Conservation (phyloP, 2,329 filamentous ascomycete genomes). For the Colletotrichum gloeosporioides region DNA sequence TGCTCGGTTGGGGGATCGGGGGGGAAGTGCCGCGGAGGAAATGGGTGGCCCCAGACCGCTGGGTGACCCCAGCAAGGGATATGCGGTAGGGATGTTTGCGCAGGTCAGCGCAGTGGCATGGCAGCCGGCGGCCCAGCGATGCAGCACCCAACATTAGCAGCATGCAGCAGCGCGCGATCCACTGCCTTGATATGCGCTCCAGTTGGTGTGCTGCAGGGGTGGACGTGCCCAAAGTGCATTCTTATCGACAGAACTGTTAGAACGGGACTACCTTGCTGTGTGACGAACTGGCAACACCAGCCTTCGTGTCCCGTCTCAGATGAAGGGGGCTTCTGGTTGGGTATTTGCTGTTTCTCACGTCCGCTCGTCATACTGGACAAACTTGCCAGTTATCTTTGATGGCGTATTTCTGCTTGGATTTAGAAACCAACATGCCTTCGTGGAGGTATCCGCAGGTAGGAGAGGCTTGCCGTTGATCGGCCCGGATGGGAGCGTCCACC, state of each 20-base stretch:
- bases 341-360: not conserved
- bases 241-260: not conserved
- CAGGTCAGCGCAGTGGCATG: not conserved
- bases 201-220: not conserved
- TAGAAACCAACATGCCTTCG: not conserved
- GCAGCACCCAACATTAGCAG: not conserved
- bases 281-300: not conserved
- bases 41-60: not conserved
- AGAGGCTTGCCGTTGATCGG: not conserved
- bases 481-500: not conserved
- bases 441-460: not conserved
- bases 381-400: not conserved
- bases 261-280: not conserved
- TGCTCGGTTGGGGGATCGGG: not conserved
- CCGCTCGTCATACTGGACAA: not conserved
- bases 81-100: not conserved
- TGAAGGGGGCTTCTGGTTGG: not conserved
- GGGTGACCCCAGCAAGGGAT: conserved; percentile 10
- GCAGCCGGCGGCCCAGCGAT: not conserved
- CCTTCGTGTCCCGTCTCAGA: not conserved
- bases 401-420: not conserved
- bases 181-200: not conserved
- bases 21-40: not conserved
- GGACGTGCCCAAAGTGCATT: not conserved
- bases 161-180: not conserved